Conservation (phyloP, 2,329 filamentous ascomycete genomes). For the Orbilia javanica region DNA sequence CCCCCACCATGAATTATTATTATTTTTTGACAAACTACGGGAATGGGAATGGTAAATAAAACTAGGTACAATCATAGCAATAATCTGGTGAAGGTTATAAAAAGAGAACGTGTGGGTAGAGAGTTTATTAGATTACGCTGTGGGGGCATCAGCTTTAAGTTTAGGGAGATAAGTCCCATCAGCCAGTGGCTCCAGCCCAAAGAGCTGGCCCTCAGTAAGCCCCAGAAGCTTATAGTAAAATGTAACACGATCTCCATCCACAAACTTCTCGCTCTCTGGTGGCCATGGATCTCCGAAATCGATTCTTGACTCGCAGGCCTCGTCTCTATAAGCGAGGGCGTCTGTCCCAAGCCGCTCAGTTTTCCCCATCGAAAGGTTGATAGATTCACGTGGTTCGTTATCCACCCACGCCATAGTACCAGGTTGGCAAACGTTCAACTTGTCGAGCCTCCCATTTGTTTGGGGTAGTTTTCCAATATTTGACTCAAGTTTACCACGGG, state of each 20-base stretch:
- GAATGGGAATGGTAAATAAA: too few relatives aligned
- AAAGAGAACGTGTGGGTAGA: too few relatives aligned
- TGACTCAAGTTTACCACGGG: conserved; percentile 15
- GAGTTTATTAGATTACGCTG: not conserved
- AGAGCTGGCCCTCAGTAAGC: conserved; percentile 6
- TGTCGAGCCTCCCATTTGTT: conserved; percentile 15
- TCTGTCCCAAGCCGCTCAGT: conserved; percentile 3
- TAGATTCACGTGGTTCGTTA: not conserved
- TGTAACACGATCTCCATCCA: conserved; percentile 11
- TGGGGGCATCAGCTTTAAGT: not conserved
- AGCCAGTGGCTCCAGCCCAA: conserved; percentile 9
- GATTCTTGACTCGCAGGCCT: conserved; percentile 20
- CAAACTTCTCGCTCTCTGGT: conserved; percentile 1
- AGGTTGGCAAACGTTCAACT: conserved; percentile 17
- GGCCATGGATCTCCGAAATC: conserved; percentile 32
- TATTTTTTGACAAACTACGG: too few relatives aligned
- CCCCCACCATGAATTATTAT: too few relatives aligned
- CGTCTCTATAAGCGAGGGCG: conserved; percentile 22
- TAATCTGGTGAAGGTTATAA: too few relatives aligned
- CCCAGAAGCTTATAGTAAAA: conserved; percentile 30
- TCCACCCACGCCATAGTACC: conserved; percentile 35
- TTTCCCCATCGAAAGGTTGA: conserved; percentile 20
- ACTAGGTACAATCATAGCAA: too few relatives aligned
- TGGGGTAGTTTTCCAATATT: conserved; percentile 15
- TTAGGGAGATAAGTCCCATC: conserved; percentile 18